phyloP scores from a whole-genome alignment of 163 green algal species.

The Volvox carteri region DNA sequence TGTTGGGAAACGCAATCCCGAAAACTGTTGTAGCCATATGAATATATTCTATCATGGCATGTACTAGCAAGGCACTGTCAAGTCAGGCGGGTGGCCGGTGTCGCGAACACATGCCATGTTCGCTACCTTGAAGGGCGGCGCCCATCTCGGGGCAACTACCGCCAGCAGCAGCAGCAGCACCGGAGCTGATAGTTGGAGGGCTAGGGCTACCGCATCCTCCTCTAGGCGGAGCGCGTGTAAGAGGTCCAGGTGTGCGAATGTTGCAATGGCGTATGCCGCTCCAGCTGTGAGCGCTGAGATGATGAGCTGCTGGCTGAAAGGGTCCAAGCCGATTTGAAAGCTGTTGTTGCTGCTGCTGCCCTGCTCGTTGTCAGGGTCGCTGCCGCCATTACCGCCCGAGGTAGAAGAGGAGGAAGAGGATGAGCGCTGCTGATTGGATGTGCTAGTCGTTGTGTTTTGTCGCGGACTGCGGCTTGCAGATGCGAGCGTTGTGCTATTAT shows the following conservation, averaged over 20 bases:
- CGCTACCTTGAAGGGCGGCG: constrained; percentile 39
- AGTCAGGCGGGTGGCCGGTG: no score
- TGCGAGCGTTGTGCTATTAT: not conserved
- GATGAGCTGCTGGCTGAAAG: constrained; percentile 42
- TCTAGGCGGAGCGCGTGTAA: not conserved
- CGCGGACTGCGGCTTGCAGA: not conserved
- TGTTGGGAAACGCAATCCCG: no score
- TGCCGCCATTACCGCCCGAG: not conserved
- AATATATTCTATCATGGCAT: no score
- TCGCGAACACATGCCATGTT: no score
- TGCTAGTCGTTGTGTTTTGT: not conserved
- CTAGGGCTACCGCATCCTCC: not conserved
- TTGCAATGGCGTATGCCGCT: not conserved
- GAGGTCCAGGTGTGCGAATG: not conserved
- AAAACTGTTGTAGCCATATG: no score
- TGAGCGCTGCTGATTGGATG: not conserved
- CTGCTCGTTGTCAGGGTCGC: not conserved
- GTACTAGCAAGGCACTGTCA: no score
- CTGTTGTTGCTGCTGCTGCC: not conserved
- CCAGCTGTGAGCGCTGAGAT: constrained; percentile 8
- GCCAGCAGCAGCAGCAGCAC: constrained; percentile 43
- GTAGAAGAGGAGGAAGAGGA: not conserved
- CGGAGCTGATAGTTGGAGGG: constrained; percentile 18
- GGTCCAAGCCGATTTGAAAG: constrained; percentile 40
- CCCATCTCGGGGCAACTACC: constrained; percentile 27